These are phyloP conservation scores for Mortierella hygrophila DNA, from an alignment of 192 early-diverging fungal species.

Conservation along the genomic window DNA sequence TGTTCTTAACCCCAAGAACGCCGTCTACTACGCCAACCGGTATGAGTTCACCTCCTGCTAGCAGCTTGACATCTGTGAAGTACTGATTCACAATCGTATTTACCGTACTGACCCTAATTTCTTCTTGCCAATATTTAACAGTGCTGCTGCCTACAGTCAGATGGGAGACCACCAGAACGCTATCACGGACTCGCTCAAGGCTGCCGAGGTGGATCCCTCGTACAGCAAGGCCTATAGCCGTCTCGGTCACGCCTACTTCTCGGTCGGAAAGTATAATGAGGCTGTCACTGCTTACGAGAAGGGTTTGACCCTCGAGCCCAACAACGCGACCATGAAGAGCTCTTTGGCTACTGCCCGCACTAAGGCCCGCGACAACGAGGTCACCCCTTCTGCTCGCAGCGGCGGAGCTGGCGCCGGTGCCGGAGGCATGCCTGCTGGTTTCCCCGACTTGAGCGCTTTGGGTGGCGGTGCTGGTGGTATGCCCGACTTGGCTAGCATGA, in stretches of 20 bases:
- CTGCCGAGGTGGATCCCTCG: slow-evolving; percentile 85
- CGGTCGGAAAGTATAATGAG: slow-evolving; percentile 84
- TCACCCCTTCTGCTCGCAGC: slow-evolving; percentile 41
- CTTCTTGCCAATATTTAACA: slow-evolving; percentile 28
- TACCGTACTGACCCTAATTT: background rate
- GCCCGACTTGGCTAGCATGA: slow-evolving; percentile 83
- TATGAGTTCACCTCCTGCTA: slow-evolving; percentile 35
- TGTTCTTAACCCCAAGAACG: slow-evolving; percentile 81
- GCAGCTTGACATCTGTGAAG: background rate
- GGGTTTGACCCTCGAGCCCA: slow-evolving; percentile 86
- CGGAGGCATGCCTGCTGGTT: slow-evolving; percentile 47
- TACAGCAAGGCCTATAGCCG: slow-evolving; percentile 96
- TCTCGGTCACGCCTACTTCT: slow-evolving; percentile 94
- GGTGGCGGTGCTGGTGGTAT: slow-evolving; percentile 77
- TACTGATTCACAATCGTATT: background rate
- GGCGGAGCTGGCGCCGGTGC: slow-evolving; percentile 49
- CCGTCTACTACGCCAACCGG: slow-evolving; percentile 98
- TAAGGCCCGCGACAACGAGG: slow-evolving; percentile 63
- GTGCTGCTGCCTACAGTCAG: slow-evolving; percentile 96
- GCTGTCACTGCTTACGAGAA: slow-evolving; percentile 93
- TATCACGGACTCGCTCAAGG: slow-evolving; percentile 87
- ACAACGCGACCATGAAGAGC: slow-evolving; percentile 84
- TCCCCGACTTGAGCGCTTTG: slow-evolving; percentile 59
- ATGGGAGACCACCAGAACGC: slow-evolving; percentile 88
- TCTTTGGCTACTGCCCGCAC: slow-evolving; percentile 77